Conservation (phyloP, 495 filamentous ascomycete species). For the Arthonia radiata region DNA sequence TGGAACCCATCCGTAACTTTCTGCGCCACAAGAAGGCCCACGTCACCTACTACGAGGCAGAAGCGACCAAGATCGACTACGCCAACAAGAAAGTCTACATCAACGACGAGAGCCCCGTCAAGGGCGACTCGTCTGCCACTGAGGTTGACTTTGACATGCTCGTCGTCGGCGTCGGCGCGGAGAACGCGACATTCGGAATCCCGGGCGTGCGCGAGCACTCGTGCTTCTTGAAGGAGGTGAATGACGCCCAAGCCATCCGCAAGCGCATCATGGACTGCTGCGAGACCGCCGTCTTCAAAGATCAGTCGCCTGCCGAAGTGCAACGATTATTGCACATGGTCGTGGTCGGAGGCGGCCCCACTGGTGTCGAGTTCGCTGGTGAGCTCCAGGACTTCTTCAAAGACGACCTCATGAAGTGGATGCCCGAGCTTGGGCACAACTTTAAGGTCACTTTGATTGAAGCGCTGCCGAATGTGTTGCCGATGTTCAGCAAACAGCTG, state of each 20-base stretch:
- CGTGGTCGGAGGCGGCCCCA: conserved; percentile 91
- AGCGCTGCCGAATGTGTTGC: conserved; percentile 91
- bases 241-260: conserved; percentile 81
- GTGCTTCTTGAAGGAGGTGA: conserved; percentile 96
- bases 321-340: conserved; percentile 97
- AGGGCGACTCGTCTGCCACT: conserved; percentile 57
- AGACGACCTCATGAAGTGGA: conserved; percentile 90
- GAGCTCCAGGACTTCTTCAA: conserved; percentile 98
- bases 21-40: conserved; percentile 71
- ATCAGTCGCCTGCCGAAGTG: conserved; percentile 69
- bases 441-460: conserved; percentile 96
- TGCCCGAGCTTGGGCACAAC: conserved; percentile 78
- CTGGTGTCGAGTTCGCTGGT: conserved; percentile 93
- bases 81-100: conserved; percentile 70
- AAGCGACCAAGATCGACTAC: conserved; percentile 88
- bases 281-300: conserved; percentile 96
- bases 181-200: conserved; percentile 96
- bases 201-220: conserved; percentile 83
- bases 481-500: conserved; percentile 96
- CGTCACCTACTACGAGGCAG: conserved; percentile 94
- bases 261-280: conserved; percentile 99
- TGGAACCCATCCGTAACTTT: conserved; percentile 95
- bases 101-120: conserved; percentile 78
- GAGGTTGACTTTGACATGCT: conserved; percentile 97
- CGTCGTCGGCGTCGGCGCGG: conserved; percentile 85